phyloP scores from a whole-genome alignment of 495 filamentous ascomycete species.

The Collariella sp. region DNA sequence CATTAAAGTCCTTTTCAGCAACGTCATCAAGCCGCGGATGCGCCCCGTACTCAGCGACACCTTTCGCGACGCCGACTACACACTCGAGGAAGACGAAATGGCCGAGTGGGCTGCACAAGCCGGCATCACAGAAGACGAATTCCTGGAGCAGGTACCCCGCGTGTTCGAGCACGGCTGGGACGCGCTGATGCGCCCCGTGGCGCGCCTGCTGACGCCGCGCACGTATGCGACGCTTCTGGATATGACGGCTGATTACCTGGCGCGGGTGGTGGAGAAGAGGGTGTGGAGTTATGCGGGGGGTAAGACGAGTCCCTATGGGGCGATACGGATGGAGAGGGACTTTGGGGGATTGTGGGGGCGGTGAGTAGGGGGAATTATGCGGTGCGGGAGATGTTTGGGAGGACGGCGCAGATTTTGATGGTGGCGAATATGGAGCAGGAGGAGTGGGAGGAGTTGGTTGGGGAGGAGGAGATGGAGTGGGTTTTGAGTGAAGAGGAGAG shows the following conservation, averaged over 20 bases:
- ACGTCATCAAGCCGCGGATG: constrained; percentile 77
- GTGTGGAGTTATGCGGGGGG: constrained; percentile 72
- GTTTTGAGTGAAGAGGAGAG: constrained; percentile 48
- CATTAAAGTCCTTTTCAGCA: constrained; percentile 74
- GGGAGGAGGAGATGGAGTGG: constrained; percentile 39
- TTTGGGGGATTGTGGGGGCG: constrained; percentile 68
- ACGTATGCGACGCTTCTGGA: constrained; percentile 63
- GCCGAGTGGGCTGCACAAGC: constrained; percentile 39
- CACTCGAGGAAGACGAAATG: constrained; percentile 43
- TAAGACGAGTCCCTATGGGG: constrained; percentile 72
- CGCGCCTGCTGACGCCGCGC: constrained; percentile 69
- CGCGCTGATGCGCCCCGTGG: constrained; percentile 69
- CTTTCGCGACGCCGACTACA: constrained; percentile 88
- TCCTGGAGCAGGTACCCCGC: constrained; percentile 53
- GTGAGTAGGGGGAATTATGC: constrained; percentile 73
- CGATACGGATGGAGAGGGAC: constrained; percentile 81
- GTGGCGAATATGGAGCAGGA: constrained; percentile 96
- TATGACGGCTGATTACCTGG: constrained; percentile 62
- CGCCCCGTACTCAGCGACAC: constrained; percentile 78
- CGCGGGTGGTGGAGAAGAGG: constrained; percentile 74
- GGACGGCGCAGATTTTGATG: constrained; percentile 75
- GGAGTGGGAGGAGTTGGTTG: constrained; percentile 73
- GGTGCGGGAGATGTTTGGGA: constrained; percentile 69
- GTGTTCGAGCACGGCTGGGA: constrained; percentile 79
- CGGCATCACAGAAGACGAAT: constrained; percentile 44